Conservation (phyloP, 1,284 basidiomycete species). For the Marasmius tenuissimus region DNA sequence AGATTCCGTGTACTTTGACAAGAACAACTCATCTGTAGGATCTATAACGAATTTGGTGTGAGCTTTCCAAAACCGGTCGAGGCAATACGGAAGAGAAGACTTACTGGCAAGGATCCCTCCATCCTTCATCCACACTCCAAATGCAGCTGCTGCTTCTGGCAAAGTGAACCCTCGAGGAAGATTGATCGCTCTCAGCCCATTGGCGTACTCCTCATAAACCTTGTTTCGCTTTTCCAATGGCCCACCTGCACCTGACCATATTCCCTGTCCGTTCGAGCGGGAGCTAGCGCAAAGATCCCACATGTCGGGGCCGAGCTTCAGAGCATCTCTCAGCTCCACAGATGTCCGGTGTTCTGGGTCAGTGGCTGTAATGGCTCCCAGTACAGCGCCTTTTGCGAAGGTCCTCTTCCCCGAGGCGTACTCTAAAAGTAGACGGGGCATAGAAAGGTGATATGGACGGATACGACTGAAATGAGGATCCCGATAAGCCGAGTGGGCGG, state of each 20-base stretch:
- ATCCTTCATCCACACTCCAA: slow-evolving; percentile 69
- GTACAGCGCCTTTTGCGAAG: slow-evolving; percentile 71
- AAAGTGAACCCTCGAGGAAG: slow-evolving; percentile 61
- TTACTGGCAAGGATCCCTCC: slow-evolving; percentile 48
- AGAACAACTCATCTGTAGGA: slow-evolving; percentile 63
- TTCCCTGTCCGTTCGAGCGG: not conserved
- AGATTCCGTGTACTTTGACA: slow-evolving; percentile 72
- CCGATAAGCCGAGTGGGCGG: slow-evolving; percentile 67
- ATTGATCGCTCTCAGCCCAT: slow-evolving; percentile 48
- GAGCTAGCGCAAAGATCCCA: not conserved
- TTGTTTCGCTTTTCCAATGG: slow-evolving; percentile 44
- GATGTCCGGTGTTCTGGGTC: slow-evolving; percentile 54
- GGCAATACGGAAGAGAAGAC: slow-evolving; percentile 20
- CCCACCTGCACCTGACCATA: slow-evolving; percentile 12
- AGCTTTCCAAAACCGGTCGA: slow-evolving; percentile 3
- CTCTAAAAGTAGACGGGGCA: slow-evolving; percentile 79
- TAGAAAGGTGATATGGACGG: slow-evolving; percentile 78
- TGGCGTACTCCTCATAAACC: slow-evolving; percentile 32
- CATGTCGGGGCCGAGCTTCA: slow-evolving; percentile 40
- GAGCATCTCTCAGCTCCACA: slow-evolving; percentile 58
- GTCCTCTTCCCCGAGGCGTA: slow-evolving; percentile 67
- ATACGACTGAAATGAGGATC: slow-evolving; percentile 77
- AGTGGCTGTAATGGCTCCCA: slow-evolving; percentile 63
- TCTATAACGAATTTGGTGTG: slow-evolving; percentile 29
- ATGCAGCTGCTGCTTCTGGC: slow-evolving; percentile 64